phyloP scores from a whole-genome alignment of 805 yeast genomes.

The Spencermartinsiella europaea region DNA sequence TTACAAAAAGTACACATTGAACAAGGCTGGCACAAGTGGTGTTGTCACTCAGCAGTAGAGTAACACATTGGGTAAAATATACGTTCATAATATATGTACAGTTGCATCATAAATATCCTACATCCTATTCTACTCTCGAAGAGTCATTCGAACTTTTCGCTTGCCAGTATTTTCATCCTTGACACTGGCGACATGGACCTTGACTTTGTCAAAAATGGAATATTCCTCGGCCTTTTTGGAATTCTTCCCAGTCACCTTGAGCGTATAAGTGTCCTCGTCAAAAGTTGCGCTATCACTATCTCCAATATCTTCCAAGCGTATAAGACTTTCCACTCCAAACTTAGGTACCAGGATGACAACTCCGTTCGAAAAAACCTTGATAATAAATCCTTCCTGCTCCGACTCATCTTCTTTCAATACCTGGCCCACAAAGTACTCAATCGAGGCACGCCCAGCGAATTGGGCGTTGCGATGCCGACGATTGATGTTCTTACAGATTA shows the following conservation, averaged over 20 bases:
- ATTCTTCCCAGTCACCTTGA: slow-evolving; percentile 49
- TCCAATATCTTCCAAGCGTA: slow-evolving; percentile 68
- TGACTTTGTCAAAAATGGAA: slow-evolving; percentile 77
- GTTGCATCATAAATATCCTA: no score
- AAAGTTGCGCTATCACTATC: slow-evolving; percentile 58
- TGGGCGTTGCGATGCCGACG: slow-evolving; percentile 96
- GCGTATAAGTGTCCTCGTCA: slow-evolving; percentile 72
- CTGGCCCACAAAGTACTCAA: slow-evolving; percentile 97
- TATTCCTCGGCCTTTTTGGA: slow-evolving; percentile 40
- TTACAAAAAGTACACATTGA: slow-evolving; percentile 82
- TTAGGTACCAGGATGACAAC: slow-evolving; percentile 91
- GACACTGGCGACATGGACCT: slow-evolving; percentile 75
- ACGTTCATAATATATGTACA: background rate
- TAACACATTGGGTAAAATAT: background rate
- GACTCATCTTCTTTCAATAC: slow-evolving; percentile 83
- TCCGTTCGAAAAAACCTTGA: slow-evolving; percentile 91
- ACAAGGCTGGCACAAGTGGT: slow-evolving; percentile 74
- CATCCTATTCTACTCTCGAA: slow-evolving; percentile 19
- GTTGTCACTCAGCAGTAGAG: slow-evolving; percentile 87
- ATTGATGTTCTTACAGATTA: slow-evolving; percentile 83
- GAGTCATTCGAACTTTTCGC: slow-evolving; percentile 73
- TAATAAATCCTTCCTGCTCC: slow-evolving; percentile 82
- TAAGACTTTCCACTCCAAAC: slow-evolving; percentile 92
- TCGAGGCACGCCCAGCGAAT: slow-evolving; percentile 97
- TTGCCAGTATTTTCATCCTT: slow-evolving; percentile 87